phyloP scores from a whole-genome alignment of 164 flowering plant genomes.

The Cinnamomum chago region DNA sequence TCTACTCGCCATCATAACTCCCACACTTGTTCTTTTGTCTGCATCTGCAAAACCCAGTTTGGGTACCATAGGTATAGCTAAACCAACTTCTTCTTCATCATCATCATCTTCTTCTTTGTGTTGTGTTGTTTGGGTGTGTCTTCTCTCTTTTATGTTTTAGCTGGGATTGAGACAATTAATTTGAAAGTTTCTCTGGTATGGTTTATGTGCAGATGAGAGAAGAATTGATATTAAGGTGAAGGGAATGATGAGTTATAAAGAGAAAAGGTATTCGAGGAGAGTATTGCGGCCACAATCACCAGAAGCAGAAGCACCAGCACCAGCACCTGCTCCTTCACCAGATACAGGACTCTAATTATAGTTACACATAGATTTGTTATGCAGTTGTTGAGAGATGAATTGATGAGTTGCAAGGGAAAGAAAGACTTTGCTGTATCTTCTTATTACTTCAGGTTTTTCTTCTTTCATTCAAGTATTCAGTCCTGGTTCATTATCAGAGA shows the following conservation, averaged over 20 bases:
- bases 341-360: neutral
- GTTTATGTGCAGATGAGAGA: neutral
- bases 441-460: no score
- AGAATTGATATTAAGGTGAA: conserved; percentile 2
- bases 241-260: conserved; percentile 8
- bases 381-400: neutral
- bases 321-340: conserved; percentile 1
- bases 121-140: neutral
- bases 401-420: neutral
- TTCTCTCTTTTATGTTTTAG: neutral
- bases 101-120: neutral
- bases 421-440: neutral
- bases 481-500: no score
- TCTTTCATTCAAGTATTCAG: no score
- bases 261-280: neutral
- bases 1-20: conserved; percentile 62
- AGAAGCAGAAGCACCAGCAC: conserved; percentile 1
- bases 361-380: no score
- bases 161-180: neutral
- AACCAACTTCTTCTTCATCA: neutral
- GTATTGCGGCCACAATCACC: neutral
- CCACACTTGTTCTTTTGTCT: conserved; percentile 58
- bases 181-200: neutral
- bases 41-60: conserved; percentile 39
- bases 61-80: conserved; percentile 27